These are phyloP conservation scores for Leccinum subgranulosum DNA, from an alignment of 768 basidiomycete genomes.

Conservation along the genomic window DNA sequence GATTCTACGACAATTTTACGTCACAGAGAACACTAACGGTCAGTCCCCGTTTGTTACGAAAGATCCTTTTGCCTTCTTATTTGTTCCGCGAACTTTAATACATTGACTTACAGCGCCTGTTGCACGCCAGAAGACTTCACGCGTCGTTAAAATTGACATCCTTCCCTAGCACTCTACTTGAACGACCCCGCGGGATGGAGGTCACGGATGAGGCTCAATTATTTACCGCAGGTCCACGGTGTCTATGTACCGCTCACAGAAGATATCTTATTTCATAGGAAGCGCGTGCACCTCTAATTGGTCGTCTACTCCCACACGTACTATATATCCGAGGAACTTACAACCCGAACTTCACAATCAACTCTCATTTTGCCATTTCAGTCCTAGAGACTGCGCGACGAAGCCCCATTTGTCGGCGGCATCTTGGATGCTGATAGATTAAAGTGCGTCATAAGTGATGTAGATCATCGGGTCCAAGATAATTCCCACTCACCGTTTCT, in stretches of 20 bases:
- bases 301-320: not conserved
- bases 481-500: slow-evolving; percentile 47
- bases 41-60: slow-evolving; percentile 12
- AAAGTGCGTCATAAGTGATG: not conserved
- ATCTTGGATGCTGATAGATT: slow-evolving; percentile 59
- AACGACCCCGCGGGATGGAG: not conserved
- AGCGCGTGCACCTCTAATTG: not conserved
- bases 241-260: not conserved
- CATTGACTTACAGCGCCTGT: slow-evolving; percentile 61
- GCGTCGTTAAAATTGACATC: slow-evolving; percentile 85
- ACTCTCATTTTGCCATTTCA: slow-evolving; percentile 32
- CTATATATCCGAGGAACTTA: not conserved
- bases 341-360: slow-evolving; percentile 4
- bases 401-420: slow-evolving; percentile 78
- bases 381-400: slow-evolving; percentile 62
- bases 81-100: slow-evolving; percentile 9
- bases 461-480: not conserved
- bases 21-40: slow-evolving; percentile 94
- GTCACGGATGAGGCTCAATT: not conserved
- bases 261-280: not conserved
- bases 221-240: not conserved
- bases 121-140: slow-evolving; percentile 83
- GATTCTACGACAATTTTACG: slow-evolving; percentile 82
- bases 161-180: slow-evolving; percentile 9
- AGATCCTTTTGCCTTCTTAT: not conserved